These are phyloP conservation scores for Cordyceps militaris DNA, from an alignment of 2,329 filamentous ascomycete genomes.

Conservation along the genomic window DNA sequence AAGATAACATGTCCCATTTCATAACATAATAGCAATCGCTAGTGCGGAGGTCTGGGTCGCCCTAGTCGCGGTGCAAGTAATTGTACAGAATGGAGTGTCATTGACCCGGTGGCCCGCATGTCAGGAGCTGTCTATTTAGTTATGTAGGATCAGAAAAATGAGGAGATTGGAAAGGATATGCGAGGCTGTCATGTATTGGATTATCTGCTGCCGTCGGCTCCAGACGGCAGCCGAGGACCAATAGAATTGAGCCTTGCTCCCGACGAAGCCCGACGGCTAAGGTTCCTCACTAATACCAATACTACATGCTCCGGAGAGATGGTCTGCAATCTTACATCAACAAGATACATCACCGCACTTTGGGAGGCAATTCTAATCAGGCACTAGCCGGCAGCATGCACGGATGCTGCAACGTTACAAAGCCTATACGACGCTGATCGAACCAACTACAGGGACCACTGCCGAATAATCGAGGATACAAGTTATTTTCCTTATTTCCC, in stretches of 20 bases:
- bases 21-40: not conserved
- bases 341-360: not conserved
- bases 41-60: not conserved
- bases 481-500: not conserved
- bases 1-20: not conserved
- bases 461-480: slow-evolving; percentile 1
- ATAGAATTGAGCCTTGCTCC: not conserved
- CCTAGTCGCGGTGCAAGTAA: not conserved
- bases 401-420: slow-evolving; percentile 12
- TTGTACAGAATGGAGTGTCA: not conserved
- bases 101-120: not conserved
- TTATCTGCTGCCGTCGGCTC: not conserved
- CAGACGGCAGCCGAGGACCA: not conserved
- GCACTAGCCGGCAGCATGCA: not conserved
- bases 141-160: not conserved
- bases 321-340: no score
- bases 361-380: not conserved
- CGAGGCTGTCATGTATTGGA: not conserved
- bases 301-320: not conserved
- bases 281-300: not conserved
- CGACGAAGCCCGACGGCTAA: not conserved
- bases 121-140: not conserved
- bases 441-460: not conserved
- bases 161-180: not conserved
- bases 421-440: not conserved